A percentile compares a stretch with the other conserved stretches of the same genome.
Evolutionary conservation across 176 grass and related monocot species (phyloP).

Genomic region (Carex littledalei): DNA sequence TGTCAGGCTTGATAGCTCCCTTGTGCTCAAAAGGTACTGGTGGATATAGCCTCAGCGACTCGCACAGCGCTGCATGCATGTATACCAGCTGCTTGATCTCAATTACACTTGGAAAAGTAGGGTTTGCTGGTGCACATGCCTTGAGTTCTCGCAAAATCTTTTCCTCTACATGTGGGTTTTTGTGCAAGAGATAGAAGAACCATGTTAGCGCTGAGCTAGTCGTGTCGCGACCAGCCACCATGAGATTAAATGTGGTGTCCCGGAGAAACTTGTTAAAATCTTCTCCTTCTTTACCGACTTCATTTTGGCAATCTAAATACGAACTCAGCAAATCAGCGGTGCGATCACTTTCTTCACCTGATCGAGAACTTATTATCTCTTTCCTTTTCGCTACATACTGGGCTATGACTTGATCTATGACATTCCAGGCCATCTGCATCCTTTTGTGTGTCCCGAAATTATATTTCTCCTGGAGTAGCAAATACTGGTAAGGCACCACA

Average conservation of each 20-base stretch:
- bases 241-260: conserved; percentile 64
- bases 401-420: conserved; percentile 48
- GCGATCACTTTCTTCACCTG: not conserved
- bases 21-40: conserved; percentile 77
- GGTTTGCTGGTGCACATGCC: not conserved
- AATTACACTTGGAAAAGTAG: conserved; percentile 1
- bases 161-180: conserved; percentile 45
- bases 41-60: conserved; percentile 65
- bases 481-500: conserved; percentile 28
- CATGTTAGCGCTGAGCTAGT: conserved; percentile 54
- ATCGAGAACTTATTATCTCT: not conserved
- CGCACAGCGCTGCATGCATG: conserved; percentile 69
- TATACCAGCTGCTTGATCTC: conserved; percentile 53
- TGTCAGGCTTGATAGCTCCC: conserved; percentile 30
- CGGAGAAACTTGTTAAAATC: conserved; percentile 56
- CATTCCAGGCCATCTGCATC: conserved; percentile 28
- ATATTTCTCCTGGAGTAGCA: conserved; percentile 26
- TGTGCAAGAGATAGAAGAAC: conserved; percentile 76
- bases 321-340: conserved; percentile 39
- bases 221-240: conserved; percentile 73
- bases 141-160: conserved; percentile 56
- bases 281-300: conserved; percentile 33
- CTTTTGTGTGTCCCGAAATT: conserved; percentile 37
- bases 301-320: conserved; percentile 42
- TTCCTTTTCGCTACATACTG: conserved; percentile 38